phyloP scores from a whole-genome alignment of 257 asterid genomes.

The Eustoma russellianum region DNA sequence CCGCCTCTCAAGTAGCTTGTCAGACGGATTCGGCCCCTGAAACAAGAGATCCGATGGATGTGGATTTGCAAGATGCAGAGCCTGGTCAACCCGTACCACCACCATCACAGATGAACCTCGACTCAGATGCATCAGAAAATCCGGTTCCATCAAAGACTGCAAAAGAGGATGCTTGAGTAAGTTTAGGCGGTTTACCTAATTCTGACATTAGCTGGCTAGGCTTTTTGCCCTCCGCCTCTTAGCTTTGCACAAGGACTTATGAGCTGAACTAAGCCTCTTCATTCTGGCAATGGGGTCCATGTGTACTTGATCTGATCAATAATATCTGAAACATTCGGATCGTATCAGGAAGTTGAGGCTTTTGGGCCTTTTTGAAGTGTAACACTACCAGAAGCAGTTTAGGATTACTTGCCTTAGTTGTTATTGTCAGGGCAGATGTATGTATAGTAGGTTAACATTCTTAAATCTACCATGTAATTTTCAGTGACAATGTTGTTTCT shows the following conservation, averaged over 20 bases:
- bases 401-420: conserved; percentile 1
- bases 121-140: conserved; percentile 20
- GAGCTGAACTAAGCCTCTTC: too few relatives aligned
- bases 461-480: too few relatives aligned
- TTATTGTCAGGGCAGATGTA: conserved; percentile 2
- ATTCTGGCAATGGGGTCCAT: too few relatives aligned
- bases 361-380: background rate
- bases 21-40: conserved; percentile 21
- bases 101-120: conserved; percentile 32
- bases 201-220: conserved; percentile 2
- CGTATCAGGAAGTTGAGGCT: background rate
- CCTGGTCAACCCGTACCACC: conserved; percentile 14
- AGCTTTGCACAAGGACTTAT: background rate
- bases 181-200: background rate
- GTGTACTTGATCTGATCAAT: background rate
- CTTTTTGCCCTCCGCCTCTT: too few relatives aligned
- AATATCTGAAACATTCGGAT: too few relatives aligned
- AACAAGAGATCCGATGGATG: conserved; percentile 16
- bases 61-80: conserved; percentile 14
- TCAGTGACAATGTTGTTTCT: too few relatives aligned
- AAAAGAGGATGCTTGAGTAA: too few relatives aligned
- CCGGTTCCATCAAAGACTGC: background rate
- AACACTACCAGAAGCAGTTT: background rate
- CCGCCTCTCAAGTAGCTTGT: conserved; percentile 20
- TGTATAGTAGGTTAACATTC: conserved; percentile 5